phyloP scores from a whole-genome alignment of 306 rosid species.

The Lithocarpus polystachyus region DNA sequence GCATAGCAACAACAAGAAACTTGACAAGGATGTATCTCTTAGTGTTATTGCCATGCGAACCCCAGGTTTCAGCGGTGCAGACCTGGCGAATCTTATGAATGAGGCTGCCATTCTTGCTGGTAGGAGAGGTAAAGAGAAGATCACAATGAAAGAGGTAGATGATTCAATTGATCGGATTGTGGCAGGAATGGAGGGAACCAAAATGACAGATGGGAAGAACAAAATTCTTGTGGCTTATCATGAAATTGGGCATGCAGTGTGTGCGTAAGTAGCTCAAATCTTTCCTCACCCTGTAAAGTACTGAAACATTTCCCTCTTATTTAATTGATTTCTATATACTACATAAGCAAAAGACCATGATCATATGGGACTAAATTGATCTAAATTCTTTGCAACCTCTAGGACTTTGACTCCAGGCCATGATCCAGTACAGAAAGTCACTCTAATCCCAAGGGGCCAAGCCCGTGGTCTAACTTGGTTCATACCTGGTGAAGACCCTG shows the following conservation, averaged over 20 bases:
- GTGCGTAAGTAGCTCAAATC: slow-evolving; percentile 59
- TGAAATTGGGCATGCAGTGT: slow-evolving; percentile 81
- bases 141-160: slow-evolving; percentile 58
- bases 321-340: too few relatives aligned
- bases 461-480: slow-evolving; percentile 76
- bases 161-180: slow-evolving; percentile 74
- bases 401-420: slow-evolving; percentile 70
- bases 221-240: slow-evolving; percentile 74
- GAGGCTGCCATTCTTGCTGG: slow-evolving; percentile 89
- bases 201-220: slow-evolving; percentile 77
- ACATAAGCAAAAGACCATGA: too few relatives aligned
- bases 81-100: slow-evolving; percentile 76
- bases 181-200: slow-evolving; percentile 86
- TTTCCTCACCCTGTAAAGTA: background rate
- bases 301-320: background rate
- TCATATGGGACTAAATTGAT: slow-evolving; percentile 3
- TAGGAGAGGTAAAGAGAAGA: slow-evolving; percentile 54
- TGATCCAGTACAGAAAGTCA: slow-evolving; percentile 75
- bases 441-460: slow-evolving; percentile 69
- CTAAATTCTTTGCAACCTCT: background rate
- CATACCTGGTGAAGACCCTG: slow-evolving; percentile 64
- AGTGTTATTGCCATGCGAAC: slow-evolving; percentile 66
- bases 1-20: slow-evolving; percentile 71
- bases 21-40: slow-evolving; percentile 53
- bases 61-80: slow-evolving; percentile 73